Percentiles rank a stretch among this genome's conserved stretches.
Conservation (phyloP, 202 grass and related monocot genomes). For the Saccharum hybrid region DNA sequence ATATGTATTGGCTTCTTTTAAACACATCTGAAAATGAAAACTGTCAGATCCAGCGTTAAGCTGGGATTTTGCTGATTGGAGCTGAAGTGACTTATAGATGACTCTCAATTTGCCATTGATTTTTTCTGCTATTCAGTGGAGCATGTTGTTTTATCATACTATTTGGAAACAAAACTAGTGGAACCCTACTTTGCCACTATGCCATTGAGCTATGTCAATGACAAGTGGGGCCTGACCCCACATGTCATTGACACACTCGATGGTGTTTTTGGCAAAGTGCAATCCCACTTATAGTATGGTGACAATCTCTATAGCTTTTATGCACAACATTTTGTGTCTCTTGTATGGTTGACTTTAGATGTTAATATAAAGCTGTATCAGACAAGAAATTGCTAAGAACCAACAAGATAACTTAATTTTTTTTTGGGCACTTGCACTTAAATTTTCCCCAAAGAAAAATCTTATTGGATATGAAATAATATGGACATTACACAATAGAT, state of each 20-base stretch:
- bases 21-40: not conserved
- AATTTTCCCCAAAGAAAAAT: not conserved
- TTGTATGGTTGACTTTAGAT: constrained; percentile 1
- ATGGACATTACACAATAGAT: not conserved
- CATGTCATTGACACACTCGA: not conserved
- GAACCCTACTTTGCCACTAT: not conserved
- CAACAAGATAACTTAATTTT: not conserved
- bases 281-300: not conserved
- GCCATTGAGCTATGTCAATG: not conserved
- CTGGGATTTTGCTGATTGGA: not conserved
- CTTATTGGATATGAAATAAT: not conserved
- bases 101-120: not conserved
- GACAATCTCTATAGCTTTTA: constrained; percentile 6
- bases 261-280: constrained; percentile 2
- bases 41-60: not conserved
- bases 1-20: not conserved
- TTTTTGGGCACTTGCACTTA: not conserved
- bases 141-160: not conserved
- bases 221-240: not conserved
- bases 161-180: not conserved
- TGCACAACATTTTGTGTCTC: not conserved
- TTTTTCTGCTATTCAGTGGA: not conserved
- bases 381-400: not conserved
- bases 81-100: not conserved
- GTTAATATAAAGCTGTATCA: constrained; percentile 3